These are phyloP conservation scores for Amanita thiersii DNA, from an alignment of 768 basidiomycete species.

Conservation along the genomic window DNA sequence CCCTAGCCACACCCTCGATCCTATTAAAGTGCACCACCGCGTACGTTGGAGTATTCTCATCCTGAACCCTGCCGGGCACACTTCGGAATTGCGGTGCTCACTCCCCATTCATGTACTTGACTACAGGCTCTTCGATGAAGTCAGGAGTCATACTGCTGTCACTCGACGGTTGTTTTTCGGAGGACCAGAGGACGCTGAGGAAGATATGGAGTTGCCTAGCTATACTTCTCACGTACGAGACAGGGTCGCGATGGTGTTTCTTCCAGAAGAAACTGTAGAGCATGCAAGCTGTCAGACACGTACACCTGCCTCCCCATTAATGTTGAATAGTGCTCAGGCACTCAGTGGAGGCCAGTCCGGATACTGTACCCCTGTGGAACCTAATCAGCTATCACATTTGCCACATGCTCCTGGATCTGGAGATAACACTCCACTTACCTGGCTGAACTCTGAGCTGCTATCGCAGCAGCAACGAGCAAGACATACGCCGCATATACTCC, in stretches of 20 bases:
- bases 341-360: slow-evolving; percentile 19
- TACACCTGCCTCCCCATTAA: slow-evolving; percentile 5
- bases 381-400: slow-evolving; percentile 29
- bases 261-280: slow-evolving; percentile 58
- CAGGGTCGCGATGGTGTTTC: slow-evolving; percentile 72
- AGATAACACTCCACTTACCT: slow-evolving; percentile 49
- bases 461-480: neutral
- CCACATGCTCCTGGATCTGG: slow-evolving; percentile 40
- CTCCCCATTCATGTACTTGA: slow-evolving; percentile 85
- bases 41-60: slow-evolving; percentile 77
- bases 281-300: slow-evolving; percentile 59
- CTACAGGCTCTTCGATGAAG: slow-evolving; percentile 63
- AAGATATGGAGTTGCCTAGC: slow-evolving; percentile 76
- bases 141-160: slow-evolving; percentile 58
- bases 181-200: slow-evolving; percentile 32
- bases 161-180: slow-evolving; percentile 66
- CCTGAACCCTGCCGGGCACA: slow-evolving; percentile 84
- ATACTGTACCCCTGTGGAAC: slow-evolving; percentile 29
- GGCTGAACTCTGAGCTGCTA: slow-evolving; percentile 82
- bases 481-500: neutral
- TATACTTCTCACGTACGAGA: slow-evolving; percentile 89
- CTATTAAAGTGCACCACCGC: slow-evolving; percentile 69
- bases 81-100: slow-evolving; percentile 91
- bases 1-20: slow-evolving; percentile 69
- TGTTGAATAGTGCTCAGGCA: neutral